phyloP scores from a whole-genome alignment of 805 yeast genomes.

The Candida coquimbonensis region DNA sequence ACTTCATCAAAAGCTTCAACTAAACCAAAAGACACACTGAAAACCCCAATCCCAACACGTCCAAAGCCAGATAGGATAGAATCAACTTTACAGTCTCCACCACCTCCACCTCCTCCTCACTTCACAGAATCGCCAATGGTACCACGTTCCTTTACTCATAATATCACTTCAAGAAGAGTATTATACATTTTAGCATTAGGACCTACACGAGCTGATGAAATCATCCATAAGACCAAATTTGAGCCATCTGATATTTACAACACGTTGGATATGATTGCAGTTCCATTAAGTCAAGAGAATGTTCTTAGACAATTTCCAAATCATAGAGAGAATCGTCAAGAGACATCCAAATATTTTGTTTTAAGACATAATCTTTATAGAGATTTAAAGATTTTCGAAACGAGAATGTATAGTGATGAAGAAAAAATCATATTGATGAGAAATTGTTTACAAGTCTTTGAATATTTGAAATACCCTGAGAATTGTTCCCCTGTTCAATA shows the following conservation, averaged over 20 bases:
- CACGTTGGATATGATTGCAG: slow-evolving; percentile 22
- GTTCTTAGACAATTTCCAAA: slow-evolving; percentile 25
- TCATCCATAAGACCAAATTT: slow-evolving; percentile 26
- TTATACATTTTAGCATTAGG: slow-evolving; percentile 43
- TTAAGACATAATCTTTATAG: slow-evolving; percentile 31
- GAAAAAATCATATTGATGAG: slow-evolving; percentile 5
- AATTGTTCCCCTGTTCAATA: slow-evolving; percentile 14
- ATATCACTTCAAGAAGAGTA: slow-evolving; percentile 24
- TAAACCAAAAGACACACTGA: neutral
- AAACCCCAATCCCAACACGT: neutral
- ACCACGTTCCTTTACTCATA: neutral
- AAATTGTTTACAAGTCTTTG: slow-evolving; percentile 15
- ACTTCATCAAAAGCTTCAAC: neutral
- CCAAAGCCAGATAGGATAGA: neutral
- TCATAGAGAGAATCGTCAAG: slow-evolving; percentile 13
- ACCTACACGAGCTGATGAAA: slow-evolving; percentile 30
- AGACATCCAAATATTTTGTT: slow-evolving; percentile 22
- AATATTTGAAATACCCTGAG: slow-evolving; percentile 11
- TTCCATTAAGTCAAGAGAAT: slow-evolving; percentile 16
- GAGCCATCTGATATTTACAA: slow-evolving; percentile 22
- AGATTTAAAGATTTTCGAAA: slow-evolving; percentile 14
- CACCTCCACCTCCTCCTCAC: neutral
- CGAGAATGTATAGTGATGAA: slow-evolving; percentile 5
- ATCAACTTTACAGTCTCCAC: neutral
- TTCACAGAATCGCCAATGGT: neutral